phyloP scores from a whole-genome alignment of 768 basidiomycete species.

The Hygrophorus pudorinus region DNA sequence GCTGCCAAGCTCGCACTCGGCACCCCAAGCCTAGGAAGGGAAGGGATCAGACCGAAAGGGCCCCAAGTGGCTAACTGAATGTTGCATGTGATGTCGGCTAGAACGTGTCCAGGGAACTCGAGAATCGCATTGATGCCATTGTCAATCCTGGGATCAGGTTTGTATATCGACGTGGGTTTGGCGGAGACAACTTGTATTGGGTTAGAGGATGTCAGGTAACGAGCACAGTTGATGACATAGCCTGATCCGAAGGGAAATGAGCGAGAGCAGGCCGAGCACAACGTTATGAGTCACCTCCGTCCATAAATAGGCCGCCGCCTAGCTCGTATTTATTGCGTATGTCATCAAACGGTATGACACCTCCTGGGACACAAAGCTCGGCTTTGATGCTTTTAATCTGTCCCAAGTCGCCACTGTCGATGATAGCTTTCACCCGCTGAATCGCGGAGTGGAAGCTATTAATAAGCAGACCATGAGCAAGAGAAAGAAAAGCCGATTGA shows the following conservation, averaged over 20 bases:
- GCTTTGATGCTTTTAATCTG: slow-evolving; percentile 33
- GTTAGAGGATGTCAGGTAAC: slow-evolving; percentile 34
- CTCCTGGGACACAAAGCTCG: slow-evolving; percentile 26
- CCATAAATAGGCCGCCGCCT: slow-evolving; percentile 58
- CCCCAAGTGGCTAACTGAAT: too few relatives aligned
- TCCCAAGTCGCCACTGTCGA: slow-evolving; percentile 49
- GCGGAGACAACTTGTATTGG: slow-evolving; percentile 34
- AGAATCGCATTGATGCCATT: slow-evolving; percentile 21
- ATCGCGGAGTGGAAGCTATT: slow-evolving; percentile 58
- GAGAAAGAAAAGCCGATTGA: background rate
- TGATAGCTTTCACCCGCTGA: slow-evolving; percentile 47
- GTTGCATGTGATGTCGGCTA: too few relatives aligned
- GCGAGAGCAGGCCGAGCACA: slow-evolving; percentile 1
- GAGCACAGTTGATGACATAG: slow-evolving; percentile 37
- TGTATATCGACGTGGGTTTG: slow-evolving; percentile 18
- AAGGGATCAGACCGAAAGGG: too few relatives aligned
- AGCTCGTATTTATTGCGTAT: slow-evolving; percentile 45
- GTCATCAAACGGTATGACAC: slow-evolving; percentile 25
- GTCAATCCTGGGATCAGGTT: slow-evolving; percentile 22
- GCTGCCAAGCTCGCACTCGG: too few relatives aligned
- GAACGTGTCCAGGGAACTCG: too few relatives aligned
- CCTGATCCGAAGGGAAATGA: slow-evolving; percentile 19
- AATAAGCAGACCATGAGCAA: slow-evolving; percentile 7
- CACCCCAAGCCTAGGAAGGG: too few relatives aligned
- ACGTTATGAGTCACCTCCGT: slow-evolving; percentile 33